A percentile compares a stretch with the other conserved stretches of the same genome.
These are phyloP conservation scores for Pythium rhizo-oryzae DNA, from an alignment of 352 stramenopile genomes.

Conservation along the genomic window DNA sequence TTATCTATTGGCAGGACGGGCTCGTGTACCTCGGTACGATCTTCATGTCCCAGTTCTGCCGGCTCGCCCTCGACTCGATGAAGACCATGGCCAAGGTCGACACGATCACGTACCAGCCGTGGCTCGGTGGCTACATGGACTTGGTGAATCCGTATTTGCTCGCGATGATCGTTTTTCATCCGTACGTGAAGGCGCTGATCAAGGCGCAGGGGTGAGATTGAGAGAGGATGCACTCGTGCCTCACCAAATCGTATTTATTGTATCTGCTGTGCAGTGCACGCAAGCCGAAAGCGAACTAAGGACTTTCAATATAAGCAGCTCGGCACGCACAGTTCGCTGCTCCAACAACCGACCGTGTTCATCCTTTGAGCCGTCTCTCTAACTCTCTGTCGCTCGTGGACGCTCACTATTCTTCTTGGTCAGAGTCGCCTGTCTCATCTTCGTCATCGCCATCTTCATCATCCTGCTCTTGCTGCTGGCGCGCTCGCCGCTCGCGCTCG, in stretches of 20 bases:
- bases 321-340: not conserved
- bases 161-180: constrained; percentile 62
- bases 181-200: constrained; percentile 58
- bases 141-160: constrained; percentile 61
- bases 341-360: not conserved
- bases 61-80: constrained; percentile 43
- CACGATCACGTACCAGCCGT: constrained; percentile 19
- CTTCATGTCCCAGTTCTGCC: constrained; percentile 26
- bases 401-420: constrained; percentile 10
- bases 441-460: not conserved
- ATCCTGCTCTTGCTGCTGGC: not conserved
- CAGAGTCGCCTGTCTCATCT: constrained; percentile 5
- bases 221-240: not conserved
- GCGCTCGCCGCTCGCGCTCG: constrained; percentile 26
- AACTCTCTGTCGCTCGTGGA: not conserved
- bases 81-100: constrained; percentile 42
- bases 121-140: constrained; percentile 47
- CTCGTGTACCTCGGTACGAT: constrained; percentile 21
- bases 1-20: constrained; percentile 15
- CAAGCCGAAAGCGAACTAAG: not conserved
- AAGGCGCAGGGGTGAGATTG: constrained; percentile 17
- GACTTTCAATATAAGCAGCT: not conserved
- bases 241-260: constrained; percentile 13
- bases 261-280: constrained; percentile 13
- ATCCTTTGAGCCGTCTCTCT: not conserved